Conservation (phyloP, 192 early-diverging fungal species). For the Entomortierella beljakovae region DNA sequence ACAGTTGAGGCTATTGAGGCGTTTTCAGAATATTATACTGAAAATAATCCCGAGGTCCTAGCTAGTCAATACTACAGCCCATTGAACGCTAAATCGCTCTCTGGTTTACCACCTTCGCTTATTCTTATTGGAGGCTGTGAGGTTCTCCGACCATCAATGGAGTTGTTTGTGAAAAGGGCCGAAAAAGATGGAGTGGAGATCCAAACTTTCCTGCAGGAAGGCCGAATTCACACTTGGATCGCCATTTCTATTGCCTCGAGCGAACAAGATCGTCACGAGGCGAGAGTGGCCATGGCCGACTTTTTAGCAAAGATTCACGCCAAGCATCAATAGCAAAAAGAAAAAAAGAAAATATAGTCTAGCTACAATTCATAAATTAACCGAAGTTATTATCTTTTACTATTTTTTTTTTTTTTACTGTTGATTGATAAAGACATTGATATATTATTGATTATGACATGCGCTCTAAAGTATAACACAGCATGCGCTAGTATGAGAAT, state of each 20-base stretch:
- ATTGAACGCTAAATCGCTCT: background rate
- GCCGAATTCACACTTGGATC: constrained; percentile 14
- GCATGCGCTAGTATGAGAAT: background rate
- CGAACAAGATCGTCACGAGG: constrained; percentile 2
- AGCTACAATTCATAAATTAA: no score
- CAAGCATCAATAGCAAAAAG: no score
- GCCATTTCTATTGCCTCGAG: constrained; percentile 16
- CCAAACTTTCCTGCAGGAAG: background rate
- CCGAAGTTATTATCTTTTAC: constrained; percentile 9
- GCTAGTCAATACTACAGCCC: background rate
- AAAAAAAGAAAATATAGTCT: no score
- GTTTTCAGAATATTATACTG: constrained; percentile 4
- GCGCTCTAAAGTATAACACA: constrained; percentile 1
- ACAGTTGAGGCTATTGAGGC: background rate
- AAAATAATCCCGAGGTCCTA: constrained; percentile 8
- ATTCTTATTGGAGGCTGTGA: constrained; percentile 22
- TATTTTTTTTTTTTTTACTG: background rate
- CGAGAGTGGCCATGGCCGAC: background rate
- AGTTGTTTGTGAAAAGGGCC: constrained; percentile 24
- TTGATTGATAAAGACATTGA: no score
- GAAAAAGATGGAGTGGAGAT: constrained; percentile 20
- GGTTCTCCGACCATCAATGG: constrained; percentile 29
- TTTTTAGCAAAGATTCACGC: background rate
- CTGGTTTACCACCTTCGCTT: constrained; percentile 5
- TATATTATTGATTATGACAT: no score